A percentile compares a stretch with the other conserved stretches of the same genome.
Evolutionary conservation across 345 rosid genomes (phyloP).

Genomic region (Psidium guajava): DNA sequence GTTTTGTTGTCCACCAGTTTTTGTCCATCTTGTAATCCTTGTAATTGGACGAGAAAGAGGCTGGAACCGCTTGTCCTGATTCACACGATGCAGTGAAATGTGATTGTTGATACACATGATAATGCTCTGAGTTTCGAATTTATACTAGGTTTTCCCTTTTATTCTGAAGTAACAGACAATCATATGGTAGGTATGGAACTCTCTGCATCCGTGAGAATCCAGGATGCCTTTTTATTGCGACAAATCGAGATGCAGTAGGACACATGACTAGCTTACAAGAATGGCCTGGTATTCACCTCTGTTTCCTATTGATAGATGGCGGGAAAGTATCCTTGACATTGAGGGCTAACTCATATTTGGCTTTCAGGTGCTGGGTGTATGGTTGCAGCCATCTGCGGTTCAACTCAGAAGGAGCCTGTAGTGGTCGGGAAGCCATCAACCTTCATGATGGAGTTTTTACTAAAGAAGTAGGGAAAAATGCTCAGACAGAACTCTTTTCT

Average conservation of each 20-base stretch:
- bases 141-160: background rate
- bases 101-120: background rate
- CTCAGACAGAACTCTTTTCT: background rate
- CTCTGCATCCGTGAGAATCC: slow-evolving; percentile 94
- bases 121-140: background rate
- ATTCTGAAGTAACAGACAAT: background rate
- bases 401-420: slow-evolving; percentile 70
- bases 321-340: background rate
- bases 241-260: slow-evolving; percentile 85
- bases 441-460: slow-evolving; percentile 83
- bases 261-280: slow-evolving; percentile 82
- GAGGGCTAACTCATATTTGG: background rate
- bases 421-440: slow-evolving; percentile 93
- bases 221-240: slow-evolving; percentile 82
- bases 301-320: background rate
- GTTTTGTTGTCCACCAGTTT: background rate
- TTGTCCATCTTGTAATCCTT: background rate
- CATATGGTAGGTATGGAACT: slow-evolving; percentile 60
- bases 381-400: slow-evolving; percentile 77
- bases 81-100: background rate
- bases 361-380: slow-evolving; percentile 87
- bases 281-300: slow-evolving; percentile 66
- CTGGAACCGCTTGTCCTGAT: background rate
- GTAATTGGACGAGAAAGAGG: background rate
- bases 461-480: slow-evolving; percentile 46